Evolutionary conservation across 2,329 filamentous ascomycete genomes (phyloP), one percentile per base, ranked within the genome.

Genomic region (Penicillium sp.): DNA sequence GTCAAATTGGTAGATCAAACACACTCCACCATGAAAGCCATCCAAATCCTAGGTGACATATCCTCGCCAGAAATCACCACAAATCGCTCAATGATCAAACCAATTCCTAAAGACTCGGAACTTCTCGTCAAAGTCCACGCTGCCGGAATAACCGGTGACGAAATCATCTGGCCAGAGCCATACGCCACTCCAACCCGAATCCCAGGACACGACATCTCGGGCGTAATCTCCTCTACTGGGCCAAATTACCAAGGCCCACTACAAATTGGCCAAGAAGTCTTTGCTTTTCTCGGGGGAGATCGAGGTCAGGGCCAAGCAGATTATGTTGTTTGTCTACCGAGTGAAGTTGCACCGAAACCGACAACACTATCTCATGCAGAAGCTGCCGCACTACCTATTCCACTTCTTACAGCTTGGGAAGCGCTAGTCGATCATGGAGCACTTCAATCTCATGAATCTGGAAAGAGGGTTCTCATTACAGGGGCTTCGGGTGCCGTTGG

Each of bases 131-230:
- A 16, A 13, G 48, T 52, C 42, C 48, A 58, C 11, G 51, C 51
- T 7, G 51, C 56, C 19, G 56, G 56, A 27, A 37, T 58, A 19
- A 58, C 56, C 5, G 56, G 52, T 11, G 56, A 58, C 22, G 56
- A 58, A 33, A 44, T 58, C 13, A 44, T 54, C 16, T 58, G 56
- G 52, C 56, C 51, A 8, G 48, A 58, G 16, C 42, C 48, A 21
- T 54, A 54, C 26, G 26, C 51, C 16, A 22, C 47, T 14, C 24
- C 33, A 37, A 54, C 52, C 16, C 44, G 52, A 19, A 58, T 58
- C 35, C 56, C 56, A 22, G 52, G 56, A 19, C 56, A 58, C 22
- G 56, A 58, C 24, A 52, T 54, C 11, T 58, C 56, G 8, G 56
- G 56, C 14, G 3, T 39, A 8, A 47, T 58, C 16, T 52, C 52